phyloP scores from a whole-genome alignment of 2,329 filamentous ascomycete genomes.

The Neurospora sp. region DNA sequence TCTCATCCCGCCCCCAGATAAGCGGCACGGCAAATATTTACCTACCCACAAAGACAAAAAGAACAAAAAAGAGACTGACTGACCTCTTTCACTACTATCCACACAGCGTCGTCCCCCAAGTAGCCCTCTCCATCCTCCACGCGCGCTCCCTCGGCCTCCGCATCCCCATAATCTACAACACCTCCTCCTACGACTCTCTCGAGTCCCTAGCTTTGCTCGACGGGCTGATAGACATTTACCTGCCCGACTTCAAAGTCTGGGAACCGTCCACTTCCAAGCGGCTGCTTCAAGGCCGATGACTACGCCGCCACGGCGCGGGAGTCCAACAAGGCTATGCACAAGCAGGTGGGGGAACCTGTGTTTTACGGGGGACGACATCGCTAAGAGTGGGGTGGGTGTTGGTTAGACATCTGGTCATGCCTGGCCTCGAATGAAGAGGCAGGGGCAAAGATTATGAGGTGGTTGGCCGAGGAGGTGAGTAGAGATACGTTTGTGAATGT shows the following conservation, averaged over 20 bases:
- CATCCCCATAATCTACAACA: slow-evolving; percentile 77
- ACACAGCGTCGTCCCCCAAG: slow-evolving; percentile 63
- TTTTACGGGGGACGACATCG: slow-evolving; percentile 73
- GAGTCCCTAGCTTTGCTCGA: slow-evolving; percentile 62
- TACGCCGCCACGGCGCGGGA: slow-evolving; percentile 65
- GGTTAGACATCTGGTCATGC: slow-evolving; percentile 77
- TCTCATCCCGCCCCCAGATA: neutral
- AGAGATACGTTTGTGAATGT: slow-evolving; percentile 72
- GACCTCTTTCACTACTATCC: neutral
- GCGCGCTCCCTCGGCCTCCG: slow-evolving; percentile 60
- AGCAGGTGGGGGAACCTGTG: slow-evolving; percentile 76
- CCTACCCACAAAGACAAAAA: neutral
- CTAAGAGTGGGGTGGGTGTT: slow-evolving; percentile 60
- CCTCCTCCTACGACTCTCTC: slow-evolving; percentile 71
- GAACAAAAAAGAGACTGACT: neutral
- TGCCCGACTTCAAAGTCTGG: slow-evolving; percentile 88
- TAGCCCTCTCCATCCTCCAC: slow-evolving; percentile 65
- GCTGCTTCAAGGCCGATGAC: slow-evolving; percentile 70
- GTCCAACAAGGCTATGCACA: slow-evolving; percentile 71
- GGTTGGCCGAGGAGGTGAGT: slow-evolving; percentile 64
- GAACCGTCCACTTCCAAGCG: slow-evolving; percentile 53
- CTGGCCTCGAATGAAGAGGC: slow-evolving; percentile 59
- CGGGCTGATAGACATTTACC: slow-evolving; percentile 73
- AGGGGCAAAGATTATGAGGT: slow-evolving; percentile 63
- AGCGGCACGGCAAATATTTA: neutral